Conservation (phyloP, 2,329 filamentous ascomycete species). For the Dothistroma pini region DNA sequence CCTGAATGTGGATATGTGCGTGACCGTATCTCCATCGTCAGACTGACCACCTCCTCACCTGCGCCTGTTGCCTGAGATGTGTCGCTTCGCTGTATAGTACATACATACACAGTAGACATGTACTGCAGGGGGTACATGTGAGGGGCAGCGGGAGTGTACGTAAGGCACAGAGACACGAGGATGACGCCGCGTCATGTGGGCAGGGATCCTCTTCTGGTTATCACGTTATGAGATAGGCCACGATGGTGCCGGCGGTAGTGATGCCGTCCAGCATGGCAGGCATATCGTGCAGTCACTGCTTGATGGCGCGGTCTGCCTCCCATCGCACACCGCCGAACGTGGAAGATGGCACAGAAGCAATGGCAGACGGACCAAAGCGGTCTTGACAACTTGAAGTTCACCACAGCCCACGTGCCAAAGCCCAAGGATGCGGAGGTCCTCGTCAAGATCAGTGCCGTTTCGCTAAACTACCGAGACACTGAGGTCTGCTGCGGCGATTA, state of each 20-base stretch:
- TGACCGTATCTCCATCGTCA: background rate
- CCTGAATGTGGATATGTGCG: background rate
- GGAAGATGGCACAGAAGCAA: constrained; percentile 8
- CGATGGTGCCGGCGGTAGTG: background rate
- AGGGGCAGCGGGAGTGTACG: background rate
- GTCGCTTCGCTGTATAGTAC: background rate
- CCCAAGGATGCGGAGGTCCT: constrained; percentile 46
- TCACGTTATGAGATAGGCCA: background rate
- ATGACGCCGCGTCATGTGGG: background rate
- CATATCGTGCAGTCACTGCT: background rate
- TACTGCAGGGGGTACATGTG: background rate
- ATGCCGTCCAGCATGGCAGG: background rate
- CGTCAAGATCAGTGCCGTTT: constrained; percentile 51
- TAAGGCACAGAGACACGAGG: background rate
- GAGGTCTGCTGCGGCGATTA: constrained; percentile 63
- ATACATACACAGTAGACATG: background rate
- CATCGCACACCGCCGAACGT: background rate
- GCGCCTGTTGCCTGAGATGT: background rate
- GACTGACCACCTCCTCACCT: background rate
- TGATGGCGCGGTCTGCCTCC: background rate
- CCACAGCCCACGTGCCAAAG: constrained; percentile 34
- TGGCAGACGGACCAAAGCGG: constrained; percentile 45
- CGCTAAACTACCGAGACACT: constrained; percentile 54
- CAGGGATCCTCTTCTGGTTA: background rate
- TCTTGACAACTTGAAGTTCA: constrained; percentile 39